phyloP scores from a whole-genome alignment of 2,329 filamentous ascomycete genomes.

The Apiospora phragmitis region DNA sequence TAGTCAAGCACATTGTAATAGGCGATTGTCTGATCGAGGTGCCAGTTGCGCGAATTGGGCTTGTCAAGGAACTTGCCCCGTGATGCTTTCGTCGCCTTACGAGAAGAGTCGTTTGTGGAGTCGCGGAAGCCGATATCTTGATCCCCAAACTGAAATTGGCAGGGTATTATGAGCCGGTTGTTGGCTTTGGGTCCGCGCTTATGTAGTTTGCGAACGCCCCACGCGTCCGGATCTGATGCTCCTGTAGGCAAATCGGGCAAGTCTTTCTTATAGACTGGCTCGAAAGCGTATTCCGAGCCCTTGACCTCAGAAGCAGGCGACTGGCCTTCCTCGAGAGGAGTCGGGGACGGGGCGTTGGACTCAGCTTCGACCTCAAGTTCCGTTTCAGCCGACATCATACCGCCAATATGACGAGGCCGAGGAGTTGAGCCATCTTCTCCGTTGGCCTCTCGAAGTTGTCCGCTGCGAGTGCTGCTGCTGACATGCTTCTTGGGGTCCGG shows the following conservation, averaged over 20 bases:
- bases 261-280: slow-evolving; percentile 19
- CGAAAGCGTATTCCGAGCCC: slow-evolving; percentile 15
- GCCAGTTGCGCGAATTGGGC: slow-evolving; percentile 54
- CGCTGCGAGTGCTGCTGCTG: slow-evolving; percentile 7
- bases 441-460: slow-evolving; percentile 21
- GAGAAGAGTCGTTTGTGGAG: slow-evolving; percentile 55
- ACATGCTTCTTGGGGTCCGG: slow-evolving; percentile 49
- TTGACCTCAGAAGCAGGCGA: slow-evolving; percentile 23
- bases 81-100: slow-evolving; percentile 52
- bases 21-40: slow-evolving; percentile 54
- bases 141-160: slow-evolving; percentile 47
- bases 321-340: slow-evolving; percentile 21
- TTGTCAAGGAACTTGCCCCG: slow-evolving; percentile 55
- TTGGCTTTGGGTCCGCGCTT: slow-evolving; percentile 42
- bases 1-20: slow-evolving; percentile 54
- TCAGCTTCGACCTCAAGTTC: slow-evolving; percentile 33
- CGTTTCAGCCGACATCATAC: slow-evolving; percentile 36
- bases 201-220: slow-evolving; percentile 50
- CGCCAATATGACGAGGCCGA: slow-evolving; percentile 42
- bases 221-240: slow-evolving; percentile 50
- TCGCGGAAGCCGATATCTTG: slow-evolving; percentile 62
- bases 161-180: slow-evolving; percentile 56
- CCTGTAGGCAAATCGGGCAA: slow-evolving; percentile 39
- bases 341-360: slow-evolving; percentile 32
- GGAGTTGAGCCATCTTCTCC: slow-evolving; percentile 31